phyloP scores from a whole-genome alignment of 345 rosid species.

The Angophora floribunda region DNA sequence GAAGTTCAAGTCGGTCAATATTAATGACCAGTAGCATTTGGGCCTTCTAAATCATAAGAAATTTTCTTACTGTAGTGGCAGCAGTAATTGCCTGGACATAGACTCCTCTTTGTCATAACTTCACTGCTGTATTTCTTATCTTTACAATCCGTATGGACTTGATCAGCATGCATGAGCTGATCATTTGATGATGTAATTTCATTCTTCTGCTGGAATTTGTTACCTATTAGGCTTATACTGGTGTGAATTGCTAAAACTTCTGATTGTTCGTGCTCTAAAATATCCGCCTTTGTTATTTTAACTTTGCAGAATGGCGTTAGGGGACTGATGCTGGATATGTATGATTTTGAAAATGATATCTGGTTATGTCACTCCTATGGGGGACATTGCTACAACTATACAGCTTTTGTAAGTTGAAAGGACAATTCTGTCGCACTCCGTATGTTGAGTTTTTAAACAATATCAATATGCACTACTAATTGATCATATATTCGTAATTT shows the following conservation, averaged over 20 bases:
- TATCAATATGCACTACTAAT: neutral
- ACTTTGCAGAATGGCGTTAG: slow-evolving; percentile 77
- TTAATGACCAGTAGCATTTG: neutral
- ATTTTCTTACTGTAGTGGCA: neutral
- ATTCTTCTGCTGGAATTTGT: neutral
- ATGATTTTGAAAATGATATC: slow-evolving; percentile 63
- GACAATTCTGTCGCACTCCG: neutral
- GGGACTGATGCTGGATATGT: slow-evolving; percentile 91
- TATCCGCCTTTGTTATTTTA: neutral
- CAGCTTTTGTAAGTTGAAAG: slow-evolving; percentile 65
- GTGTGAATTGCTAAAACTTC: neutral
- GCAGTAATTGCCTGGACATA: neutral
- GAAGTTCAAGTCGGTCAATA: neutral
- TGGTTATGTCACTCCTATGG: slow-evolving; percentile 88
- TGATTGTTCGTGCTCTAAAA: neutral
- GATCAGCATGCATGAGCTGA: neutral
- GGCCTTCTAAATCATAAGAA: neutral
- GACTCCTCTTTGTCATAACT: neutral
- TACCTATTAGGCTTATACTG: neutral
- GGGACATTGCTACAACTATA: slow-evolving; percentile 53
- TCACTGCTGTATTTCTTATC: neutral
- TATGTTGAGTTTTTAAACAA: neutral
- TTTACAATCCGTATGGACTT: neutral
- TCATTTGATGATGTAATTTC: neutral
- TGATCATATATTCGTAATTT: neutral